phyloP scores from a whole-genome alignment of 2,329 filamentous ascomycete species.

The Chalara sp. region DNA sequence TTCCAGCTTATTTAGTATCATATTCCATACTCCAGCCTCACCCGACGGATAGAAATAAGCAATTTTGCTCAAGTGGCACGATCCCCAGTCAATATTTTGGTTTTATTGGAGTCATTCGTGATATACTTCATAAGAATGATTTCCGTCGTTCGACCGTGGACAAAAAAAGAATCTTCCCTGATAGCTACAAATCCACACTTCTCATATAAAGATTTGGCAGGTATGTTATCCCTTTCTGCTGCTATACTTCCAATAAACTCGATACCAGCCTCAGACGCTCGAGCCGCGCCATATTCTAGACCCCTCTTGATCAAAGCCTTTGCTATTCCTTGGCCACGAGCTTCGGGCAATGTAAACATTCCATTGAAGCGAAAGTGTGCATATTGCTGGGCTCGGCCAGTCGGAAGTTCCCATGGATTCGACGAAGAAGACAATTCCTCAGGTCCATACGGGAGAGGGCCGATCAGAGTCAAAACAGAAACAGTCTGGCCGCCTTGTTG shows the following conservation, averaged over 20 bases:
- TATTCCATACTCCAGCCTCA: too few relatives aligned
- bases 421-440: conserved; percentile 5
- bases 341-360: conserved; percentile 32
- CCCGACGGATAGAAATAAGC: too few relatives aligned
- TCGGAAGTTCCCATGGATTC: conserved; percentile 14
- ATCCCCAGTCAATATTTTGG: too few relatives aligned
- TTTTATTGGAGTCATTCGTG: too few relatives aligned
- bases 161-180: conserved; percentile 10
- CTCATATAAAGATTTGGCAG: conserved; percentile 29
- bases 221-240: conserved; percentile 28
- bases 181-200: conserved; percentile 29
- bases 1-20: too few relatives aligned
- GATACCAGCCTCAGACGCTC: conserved; percentile 15
- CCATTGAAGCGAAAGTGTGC: conserved; percentile 30
- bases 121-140: conserved; percentile 16
- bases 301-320: conserved; percentile 26
- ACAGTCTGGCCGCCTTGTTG: conserved; percentile 23
- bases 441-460: conserved; percentile 21
- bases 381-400: neutral
- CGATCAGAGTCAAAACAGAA: conserved; percentile 27
- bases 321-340: conserved; percentile 30
- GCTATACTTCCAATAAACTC: conserved; percentile 26
- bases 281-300: conserved; percentile 20
- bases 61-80: too few relatives aligned
- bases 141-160: conserved; percentile 4